Evolutionary conservation across 306 rosid species (phyloP).

Genomic region (Lupinus albus): DNA sequence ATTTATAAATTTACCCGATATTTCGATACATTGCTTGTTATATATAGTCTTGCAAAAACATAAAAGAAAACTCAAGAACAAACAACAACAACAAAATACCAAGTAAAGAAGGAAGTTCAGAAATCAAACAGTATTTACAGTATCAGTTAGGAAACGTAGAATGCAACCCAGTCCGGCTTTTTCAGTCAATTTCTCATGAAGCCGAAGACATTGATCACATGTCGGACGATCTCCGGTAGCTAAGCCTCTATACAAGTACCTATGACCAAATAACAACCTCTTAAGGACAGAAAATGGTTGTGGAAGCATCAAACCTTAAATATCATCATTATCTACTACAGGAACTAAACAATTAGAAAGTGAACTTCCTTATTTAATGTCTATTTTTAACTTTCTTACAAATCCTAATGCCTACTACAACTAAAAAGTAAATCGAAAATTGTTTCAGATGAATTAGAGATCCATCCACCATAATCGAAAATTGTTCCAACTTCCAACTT

Average conservation of each 20-base stretch:
- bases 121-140: slow-evolving; percentile 77
- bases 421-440: neutral
- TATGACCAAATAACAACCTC: slow-evolving; percentile 35
- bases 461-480: no score
- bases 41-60: slow-evolving; percentile 32
- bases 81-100: neutral
- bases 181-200: slow-evolving; percentile 89
- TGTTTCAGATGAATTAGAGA: slow-evolving; percentile 7
- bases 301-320: neutral
- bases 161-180: slow-evolving; percentile 97
- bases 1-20: slow-evolving; percentile 7
- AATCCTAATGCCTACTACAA: neutral
- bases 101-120: slow-evolving; percentile 12
- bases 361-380: neutral
- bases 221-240: slow-evolving; percentile 96
- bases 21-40: slow-evolving; percentile 27
- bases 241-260: slow-evolving; percentile 95
- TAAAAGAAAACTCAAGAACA: slow-evolving; percentile 29
- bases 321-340: slow-evolving; percentile 27
- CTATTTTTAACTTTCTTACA: slow-evolving; percentile 10
- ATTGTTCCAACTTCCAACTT: slow-evolving; percentile 1
- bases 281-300: slow-evolving; percentile 23
- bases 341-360: slow-evolving; percentile 1
- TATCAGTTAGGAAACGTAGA: slow-evolving; percentile 81
- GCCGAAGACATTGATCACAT: slow-evolving; percentile 86